phyloP scores from a whole-genome alignment of 805 yeast genomes.

The Scheffersomyces ergatensis region DNA sequence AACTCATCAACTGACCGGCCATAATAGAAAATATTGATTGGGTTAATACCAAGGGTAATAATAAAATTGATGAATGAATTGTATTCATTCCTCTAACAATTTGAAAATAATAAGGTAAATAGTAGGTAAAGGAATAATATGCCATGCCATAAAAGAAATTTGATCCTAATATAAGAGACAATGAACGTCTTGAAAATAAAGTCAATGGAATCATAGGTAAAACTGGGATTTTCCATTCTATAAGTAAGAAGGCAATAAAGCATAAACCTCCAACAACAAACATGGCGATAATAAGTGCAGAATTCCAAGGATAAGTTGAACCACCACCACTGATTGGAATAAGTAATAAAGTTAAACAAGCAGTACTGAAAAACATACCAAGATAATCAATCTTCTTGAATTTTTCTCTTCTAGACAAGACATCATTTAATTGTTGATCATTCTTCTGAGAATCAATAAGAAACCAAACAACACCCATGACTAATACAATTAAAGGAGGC shows the following conservation, averaged over 20 bases:
- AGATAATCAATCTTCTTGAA: constrained; percentile 45
- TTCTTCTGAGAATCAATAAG: constrained; percentile 30
- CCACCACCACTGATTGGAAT: constrained; percentile 59
- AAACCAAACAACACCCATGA: constrained; percentile 21
- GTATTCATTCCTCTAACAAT: constrained; percentile 27
- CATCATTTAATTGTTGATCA: constrained; percentile 22
- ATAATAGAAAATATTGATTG: constrained; percentile 29
- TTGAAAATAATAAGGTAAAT: constrained; percentile 20
- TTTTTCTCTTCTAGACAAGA: constrained; percentile 28
- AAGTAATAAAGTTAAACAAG: constrained; percentile 43
- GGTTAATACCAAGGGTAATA: constrained; percentile 31
- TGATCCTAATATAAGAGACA: constrained; percentile 39
- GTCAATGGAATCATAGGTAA: constrained; percentile 48
- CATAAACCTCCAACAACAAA: constrained; percentile 48
- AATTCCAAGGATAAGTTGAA: constrained; percentile 48
- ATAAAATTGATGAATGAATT: constrained; percentile 31
- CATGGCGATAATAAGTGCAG: constrained; percentile 49
- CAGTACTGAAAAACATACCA: constrained; percentile 45
- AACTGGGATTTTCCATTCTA: constrained; percentile 39
- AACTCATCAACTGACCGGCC: constrained; percentile 31
- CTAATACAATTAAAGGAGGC: constrained; percentile 40
- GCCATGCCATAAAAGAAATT: constrained; percentile 27
- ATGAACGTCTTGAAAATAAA: constrained; percentile 31
- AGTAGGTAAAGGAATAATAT: constrained; percentile 35
- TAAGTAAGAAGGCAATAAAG: constrained; percentile 30